Percentiles rank a stretch among this genome's conserved stretches.
These are phyloP conservation scores for Aspergillus indologenus DNA, from an alignment of 495 filamentous ascomycete species.

Conservation along the genomic window DNA sequence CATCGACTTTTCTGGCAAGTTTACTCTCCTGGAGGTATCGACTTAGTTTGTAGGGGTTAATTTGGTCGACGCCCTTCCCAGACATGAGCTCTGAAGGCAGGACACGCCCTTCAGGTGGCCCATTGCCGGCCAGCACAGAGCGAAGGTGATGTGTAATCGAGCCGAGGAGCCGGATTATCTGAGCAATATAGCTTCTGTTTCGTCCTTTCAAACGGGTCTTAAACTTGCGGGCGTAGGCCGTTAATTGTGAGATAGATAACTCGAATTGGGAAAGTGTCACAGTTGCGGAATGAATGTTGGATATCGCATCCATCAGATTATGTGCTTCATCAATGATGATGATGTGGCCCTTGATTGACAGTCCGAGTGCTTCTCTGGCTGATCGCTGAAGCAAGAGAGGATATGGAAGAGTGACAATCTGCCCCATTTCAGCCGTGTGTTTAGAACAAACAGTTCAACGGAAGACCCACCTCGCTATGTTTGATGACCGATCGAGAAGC, in stretches of 20 bases:
- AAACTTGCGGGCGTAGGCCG: slow-evolving; percentile 81
- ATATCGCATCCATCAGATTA: slow-evolving; percentile 94
- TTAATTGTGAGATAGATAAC: slow-evolving; percentile 67
- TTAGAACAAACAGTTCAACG: background rate
- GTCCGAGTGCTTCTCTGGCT: slow-evolving; percentile 79
- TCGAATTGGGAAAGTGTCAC: slow-evolving; percentile 71
- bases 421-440: slow-evolving; percentile 16
- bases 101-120: slow-evolving; percentile 60
- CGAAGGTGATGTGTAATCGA: slow-evolving; percentile 66
- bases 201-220: slow-evolving; percentile 85
- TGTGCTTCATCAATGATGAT: slow-evolving; percentile 97
- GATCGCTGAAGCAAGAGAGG: slow-evolving; percentile 85
- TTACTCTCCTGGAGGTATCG: slow-evolving; percentile 89
- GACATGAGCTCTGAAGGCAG: slow-evolving; percentile 66
- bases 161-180: slow-evolving; percentile 75
- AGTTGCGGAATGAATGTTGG: slow-evolving; percentile 78
- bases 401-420: slow-evolving; percentile 94
- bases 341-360: slow-evolving; percentile 83
- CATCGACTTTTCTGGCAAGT: slow-evolving; percentile 89
- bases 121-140: slow-evolving; percentile 40
- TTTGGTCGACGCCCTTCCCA: slow-evolving; percentile 88
- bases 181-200: slow-evolving; percentile 88
- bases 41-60: slow-evolving; percentile 87
- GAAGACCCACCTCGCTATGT: slow-evolving; percentile 62
- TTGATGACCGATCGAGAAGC: slow-evolving; percentile 80